Conservation (phyloP, 2,329 filamentous ascomycete species). For the Penicillium sclerotiorum region DNA sequence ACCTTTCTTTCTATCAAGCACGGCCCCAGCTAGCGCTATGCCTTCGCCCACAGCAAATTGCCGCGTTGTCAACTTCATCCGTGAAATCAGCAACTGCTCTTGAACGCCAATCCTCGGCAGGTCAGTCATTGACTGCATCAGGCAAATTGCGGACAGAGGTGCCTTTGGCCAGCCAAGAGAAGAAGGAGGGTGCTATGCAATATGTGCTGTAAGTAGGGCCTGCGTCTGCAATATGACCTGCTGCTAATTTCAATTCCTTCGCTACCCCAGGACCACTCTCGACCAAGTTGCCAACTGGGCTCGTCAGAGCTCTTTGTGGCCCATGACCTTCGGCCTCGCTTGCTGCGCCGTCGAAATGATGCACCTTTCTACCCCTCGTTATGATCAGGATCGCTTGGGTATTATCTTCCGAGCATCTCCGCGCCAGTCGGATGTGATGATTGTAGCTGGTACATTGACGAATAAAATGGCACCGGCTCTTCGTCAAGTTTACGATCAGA, state of each 20-base stretch:
- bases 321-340: slow-evolving; percentile 88
- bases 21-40: slow-evolving; percentile 32
- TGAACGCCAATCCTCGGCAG: slow-evolving; percentile 37
- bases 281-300: slow-evolving; percentile 87
- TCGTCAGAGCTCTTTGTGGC: slow-evolving; percentile 84
- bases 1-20: slow-evolving; percentile 29
- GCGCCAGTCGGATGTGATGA: slow-evolving; percentile 87
- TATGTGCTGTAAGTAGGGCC: slow-evolving; percentile 49
- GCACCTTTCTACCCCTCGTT: slow-evolving; percentile 86
- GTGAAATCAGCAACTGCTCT: slow-evolving; percentile 47
- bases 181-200: slow-evolving; percentile 55
- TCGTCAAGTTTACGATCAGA: slow-evolving; percentile 89
- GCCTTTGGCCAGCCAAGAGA: slow-evolving; percentile 52
- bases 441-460: slow-evolving; percentile 84
- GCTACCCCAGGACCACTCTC: slow-evolving; percentile 41
- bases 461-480: slow-evolving; percentile 93
- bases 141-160: slow-evolving; percentile 52
- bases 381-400: slow-evolving; percentile 84
- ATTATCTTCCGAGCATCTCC: slow-evolving; percentile 88
- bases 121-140: slow-evolving; percentile 41
- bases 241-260: slow-evolving; percentile 11
- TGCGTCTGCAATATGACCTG: background rate
- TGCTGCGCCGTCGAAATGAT: slow-evolving; percentile 95
- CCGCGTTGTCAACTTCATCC: slow-evolving; percentile 47
- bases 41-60: slow-evolving; percentile 39